These are phyloP conservation scores for Phytophthora idaei DNA, from an alignment of 352 stramenopile genomes.

Conservation along the genomic window DNA sequence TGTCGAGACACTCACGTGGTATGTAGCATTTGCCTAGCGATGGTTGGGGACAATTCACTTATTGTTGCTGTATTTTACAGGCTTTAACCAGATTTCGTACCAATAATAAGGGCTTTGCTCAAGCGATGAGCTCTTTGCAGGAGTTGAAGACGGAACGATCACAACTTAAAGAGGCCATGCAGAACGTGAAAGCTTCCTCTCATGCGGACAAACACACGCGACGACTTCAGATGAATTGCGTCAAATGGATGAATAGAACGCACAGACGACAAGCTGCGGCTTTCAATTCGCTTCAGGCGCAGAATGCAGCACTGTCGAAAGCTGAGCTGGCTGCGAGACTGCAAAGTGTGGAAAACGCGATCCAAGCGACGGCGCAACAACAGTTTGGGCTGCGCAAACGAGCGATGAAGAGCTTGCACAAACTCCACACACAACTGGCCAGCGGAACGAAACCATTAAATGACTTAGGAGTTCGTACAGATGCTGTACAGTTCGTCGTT, in stretches of 20 bases:
- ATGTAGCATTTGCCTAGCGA: conserved; percentile 5
- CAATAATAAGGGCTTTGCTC: conserved; percentile 45
- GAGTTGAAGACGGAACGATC: conserved; percentile 53
- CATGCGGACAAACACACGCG: conserved; percentile 60
- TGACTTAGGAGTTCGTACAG: conserved; percentile 25
- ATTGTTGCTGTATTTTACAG: conserved; percentile 29
- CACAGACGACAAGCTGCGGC: conserved; percentile 46
- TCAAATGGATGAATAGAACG: conserved; percentile 72
- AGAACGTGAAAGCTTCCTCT: conserved; percentile 45
- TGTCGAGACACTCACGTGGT: conserved; percentile 63
- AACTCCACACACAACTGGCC: conserved; percentile 49
- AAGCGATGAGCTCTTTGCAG: conserved; percentile 43
- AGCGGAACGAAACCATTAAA: conserved; percentile 42
- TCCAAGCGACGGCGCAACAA: conserved; percentile 48
- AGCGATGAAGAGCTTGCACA: conserved; percentile 58
- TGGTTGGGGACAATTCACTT: conserved; percentile 1
- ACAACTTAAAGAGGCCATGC: conserved; percentile 57
- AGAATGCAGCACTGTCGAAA: conserved; percentile 52
- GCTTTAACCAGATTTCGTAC: conserved; percentile 34
- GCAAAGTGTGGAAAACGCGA: conserved; percentile 41
- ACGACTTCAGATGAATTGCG: conserved; percentile 67
- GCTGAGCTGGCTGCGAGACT: conserved; percentile 51
- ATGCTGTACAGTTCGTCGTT: conserved; percentile 1
- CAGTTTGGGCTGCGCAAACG: conserved; percentile 57
- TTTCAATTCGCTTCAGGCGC: conserved; percentile 42